Evolutionary conservation across 345 rosid species (phyloP).

Genomic region (Alliaria petiolata): DNA sequence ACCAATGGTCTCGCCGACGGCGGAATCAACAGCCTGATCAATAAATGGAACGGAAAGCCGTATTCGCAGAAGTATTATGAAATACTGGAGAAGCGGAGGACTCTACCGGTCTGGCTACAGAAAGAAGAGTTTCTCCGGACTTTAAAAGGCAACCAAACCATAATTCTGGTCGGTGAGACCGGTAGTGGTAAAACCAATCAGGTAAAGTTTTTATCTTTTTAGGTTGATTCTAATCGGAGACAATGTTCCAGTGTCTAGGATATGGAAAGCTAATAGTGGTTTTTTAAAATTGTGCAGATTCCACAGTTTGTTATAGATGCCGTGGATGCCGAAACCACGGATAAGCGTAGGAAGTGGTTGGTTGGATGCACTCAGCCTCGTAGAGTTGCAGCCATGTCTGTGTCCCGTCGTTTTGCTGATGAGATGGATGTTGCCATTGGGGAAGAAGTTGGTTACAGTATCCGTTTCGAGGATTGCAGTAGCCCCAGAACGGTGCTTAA

Average conservation of each 20-base stretch:
- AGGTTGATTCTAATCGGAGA: background rate
- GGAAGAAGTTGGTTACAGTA: conserved; percentile 97
- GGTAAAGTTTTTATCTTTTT: conserved; percentile 39
- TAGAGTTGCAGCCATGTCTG: conserved; percentile 99
- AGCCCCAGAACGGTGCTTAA: conserved; percentile 84
- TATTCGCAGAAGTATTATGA: conserved; percentile 74
- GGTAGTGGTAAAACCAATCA: conserved; percentile 98
- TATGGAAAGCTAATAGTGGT: background rate
- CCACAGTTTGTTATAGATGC: conserved; percentile 97
- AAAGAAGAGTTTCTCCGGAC: conserved; percentile 75
- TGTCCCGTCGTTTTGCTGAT: conserved; percentile 99
- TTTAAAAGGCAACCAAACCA: conserved; percentile 54
- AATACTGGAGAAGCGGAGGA: conserved; percentile 77
- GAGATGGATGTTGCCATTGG: conserved; percentile 99
- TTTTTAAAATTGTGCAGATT: conserved; percentile 59
- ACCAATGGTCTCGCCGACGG: conserved; percentile 17
- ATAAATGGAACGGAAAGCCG: conserved; percentile 79
- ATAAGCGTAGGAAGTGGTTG: conserved; percentile 80
- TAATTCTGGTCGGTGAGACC: conserved; percentile 89
- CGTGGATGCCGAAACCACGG: conserved; percentile 73
- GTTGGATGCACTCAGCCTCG: conserved; percentile 97
- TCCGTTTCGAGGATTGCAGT: conserved; percentile 94
- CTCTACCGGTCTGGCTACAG: conserved; percentile 91
- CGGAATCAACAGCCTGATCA: conserved; percentile 37
- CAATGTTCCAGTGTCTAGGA: background rate